Evolutionary conservation across 202 grass and related monocot genomes (phyloP).

Genomic region (Dendrocalamus latiflorus): DNA sequence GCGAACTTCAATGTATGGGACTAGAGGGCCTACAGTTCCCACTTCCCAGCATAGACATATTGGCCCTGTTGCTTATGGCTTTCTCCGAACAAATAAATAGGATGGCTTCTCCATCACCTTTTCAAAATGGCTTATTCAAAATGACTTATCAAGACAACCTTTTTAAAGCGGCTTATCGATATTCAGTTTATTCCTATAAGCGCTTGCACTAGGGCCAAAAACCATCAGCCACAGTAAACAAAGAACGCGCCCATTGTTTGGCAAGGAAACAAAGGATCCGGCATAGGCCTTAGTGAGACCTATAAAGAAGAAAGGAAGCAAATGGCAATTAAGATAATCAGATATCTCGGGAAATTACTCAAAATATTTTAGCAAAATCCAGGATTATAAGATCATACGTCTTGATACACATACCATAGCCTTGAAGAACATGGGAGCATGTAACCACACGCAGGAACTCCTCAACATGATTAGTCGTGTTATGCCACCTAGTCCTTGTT

Average conservation of each 20-base stretch:
- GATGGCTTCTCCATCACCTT: too few species aligned
- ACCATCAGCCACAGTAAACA: too few species aligned
- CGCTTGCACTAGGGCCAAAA: too few species aligned
- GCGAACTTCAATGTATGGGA: constrained; percentile 75
- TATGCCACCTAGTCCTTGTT: constrained; percentile 68
- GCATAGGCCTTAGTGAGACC: constrained; percentile 92
- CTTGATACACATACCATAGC: constrained; percentile 62
- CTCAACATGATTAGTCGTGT: constrained; percentile 77
- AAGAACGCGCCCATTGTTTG: constrained; percentile 37
- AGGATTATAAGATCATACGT: not conserved
- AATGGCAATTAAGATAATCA: not conserved
- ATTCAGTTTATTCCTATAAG: too few species aligned
- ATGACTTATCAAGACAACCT: too few species aligned
- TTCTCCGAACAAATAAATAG: too few species aligned
- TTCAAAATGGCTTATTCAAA: too few species aligned
- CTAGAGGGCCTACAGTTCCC: constrained; percentile 80
- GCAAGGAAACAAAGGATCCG: constrained; percentile 71
- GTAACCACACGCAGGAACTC: constrained; percentile 82
- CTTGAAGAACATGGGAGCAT: constrained; percentile 92
- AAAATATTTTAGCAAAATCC: not conserved
- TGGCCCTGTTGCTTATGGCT: too few species aligned
- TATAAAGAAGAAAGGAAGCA: constrained; percentile 26
- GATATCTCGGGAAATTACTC: not conserved
- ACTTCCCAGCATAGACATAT: constrained; percentile 63
- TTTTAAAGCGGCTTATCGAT: too few species aligned